These are phyloP conservation scores for Pythium scleroteichum DNA, from an alignment of 352 stramenopile species.

Conservation along the genomic window DNA sequence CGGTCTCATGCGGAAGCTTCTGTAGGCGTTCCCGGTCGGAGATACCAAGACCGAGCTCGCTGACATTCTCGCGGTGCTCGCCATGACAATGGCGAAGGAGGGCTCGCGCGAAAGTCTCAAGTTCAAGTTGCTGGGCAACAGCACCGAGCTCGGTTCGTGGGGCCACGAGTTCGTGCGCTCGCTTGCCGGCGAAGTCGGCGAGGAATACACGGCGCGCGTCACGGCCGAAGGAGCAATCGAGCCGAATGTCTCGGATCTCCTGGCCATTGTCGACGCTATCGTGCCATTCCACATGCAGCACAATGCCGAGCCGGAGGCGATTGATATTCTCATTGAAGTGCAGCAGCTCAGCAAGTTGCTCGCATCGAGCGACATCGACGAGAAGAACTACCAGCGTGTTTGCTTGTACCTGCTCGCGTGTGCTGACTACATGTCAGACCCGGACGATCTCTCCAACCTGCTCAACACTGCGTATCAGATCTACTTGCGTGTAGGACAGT, in stretches of 20 bases:
- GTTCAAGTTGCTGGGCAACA: slow-evolving; percentile 92
- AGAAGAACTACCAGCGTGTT: slow-evolving; percentile 98
- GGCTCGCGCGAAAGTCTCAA: slow-evolving; percentile 83
- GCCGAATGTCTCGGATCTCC: slow-evolving; percentile 89
- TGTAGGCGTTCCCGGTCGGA: slow-evolving; percentile 37
- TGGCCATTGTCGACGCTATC: slow-evolving; percentile 97
- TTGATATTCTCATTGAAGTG: slow-evolving; percentile 99
- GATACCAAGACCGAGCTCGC: slow-evolving; percentile 83
- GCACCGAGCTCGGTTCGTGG: slow-evolving; percentile 94
- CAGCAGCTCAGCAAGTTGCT: slow-evolving; percentile 95
- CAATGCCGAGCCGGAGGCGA: slow-evolving; percentile 98
- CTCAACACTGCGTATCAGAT: slow-evolving; percentile 94
- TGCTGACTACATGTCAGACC: slow-evolving; percentile 98
- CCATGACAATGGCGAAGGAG: slow-evolving; percentile 98
- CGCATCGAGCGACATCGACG: slow-evolving; percentile 93
- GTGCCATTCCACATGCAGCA: slow-evolving; percentile 99
- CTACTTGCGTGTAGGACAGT: slow-evolving; percentile 94
- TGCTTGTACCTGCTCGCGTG: slow-evolving; percentile 99
- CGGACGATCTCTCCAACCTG: slow-evolving; percentile 94
- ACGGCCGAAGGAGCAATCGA: slow-evolving; percentile 52
- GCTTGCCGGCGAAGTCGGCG: slow-evolving; percentile 97
- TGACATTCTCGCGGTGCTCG: slow-evolving; percentile 92
- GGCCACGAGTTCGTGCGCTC: slow-evolving; percentile 99
- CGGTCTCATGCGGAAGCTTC: background rate
- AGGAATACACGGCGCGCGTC: slow-evolving; percentile 86